Conservation (phyloP, 2,329 filamentous ascomycete species). For the Botryosphaeria agaves region DNA sequence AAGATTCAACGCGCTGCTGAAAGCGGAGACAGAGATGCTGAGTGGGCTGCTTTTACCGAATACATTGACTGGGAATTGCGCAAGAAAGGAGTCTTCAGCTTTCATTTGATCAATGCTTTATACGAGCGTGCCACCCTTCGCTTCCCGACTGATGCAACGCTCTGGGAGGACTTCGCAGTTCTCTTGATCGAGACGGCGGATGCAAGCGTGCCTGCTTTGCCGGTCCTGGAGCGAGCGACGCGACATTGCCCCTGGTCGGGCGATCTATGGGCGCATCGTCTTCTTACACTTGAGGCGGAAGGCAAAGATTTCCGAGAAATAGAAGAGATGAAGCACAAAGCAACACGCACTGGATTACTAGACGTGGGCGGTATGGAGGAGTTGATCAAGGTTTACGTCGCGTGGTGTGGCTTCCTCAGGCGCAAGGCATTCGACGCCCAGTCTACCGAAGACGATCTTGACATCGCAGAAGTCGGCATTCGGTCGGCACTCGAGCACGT, state of each 20-base stretch:
- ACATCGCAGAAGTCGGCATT: slow-evolving; percentile 81
- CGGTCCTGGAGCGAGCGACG: slow-evolving; percentile 65
- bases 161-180: slow-evolving; percentile 74
- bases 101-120: slow-evolving; percentile 40
- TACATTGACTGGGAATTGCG: slow-evolving; percentile 80
- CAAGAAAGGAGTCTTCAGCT: slow-evolving; percentile 35
- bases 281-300: slow-evolving; percentile 69
- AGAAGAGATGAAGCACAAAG: slow-evolving; percentile 78
- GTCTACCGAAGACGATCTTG: slow-evolving; percentile 60
- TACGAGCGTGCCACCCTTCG: slow-evolving; percentile 63
- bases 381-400: slow-evolving; percentile 76
- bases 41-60: slow-evolving; percentile 37
- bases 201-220: slow-evolving; percentile 36
- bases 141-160: slow-evolving; percentile 54
- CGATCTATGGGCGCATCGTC: slow-evolving; percentile 74
- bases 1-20: slow-evolving; percentile 42
- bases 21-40: slow-evolving; percentile 36
- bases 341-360: slow-evolving; percentile 69
- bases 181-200: slow-evolving; percentile 35
- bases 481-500: slow-evolving; percentile 75
- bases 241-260: slow-evolving; percentile 90
- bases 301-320: slow-evolving; percentile 62
- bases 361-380: slow-evolving; percentile 77
- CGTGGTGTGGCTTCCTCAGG: slow-evolving; percentile 89
- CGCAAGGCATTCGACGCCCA: slow-evolving; percentile 64